Conservation (phyloP, 257 asterid genomes). For the Handroanthus guayacan region DNA sequence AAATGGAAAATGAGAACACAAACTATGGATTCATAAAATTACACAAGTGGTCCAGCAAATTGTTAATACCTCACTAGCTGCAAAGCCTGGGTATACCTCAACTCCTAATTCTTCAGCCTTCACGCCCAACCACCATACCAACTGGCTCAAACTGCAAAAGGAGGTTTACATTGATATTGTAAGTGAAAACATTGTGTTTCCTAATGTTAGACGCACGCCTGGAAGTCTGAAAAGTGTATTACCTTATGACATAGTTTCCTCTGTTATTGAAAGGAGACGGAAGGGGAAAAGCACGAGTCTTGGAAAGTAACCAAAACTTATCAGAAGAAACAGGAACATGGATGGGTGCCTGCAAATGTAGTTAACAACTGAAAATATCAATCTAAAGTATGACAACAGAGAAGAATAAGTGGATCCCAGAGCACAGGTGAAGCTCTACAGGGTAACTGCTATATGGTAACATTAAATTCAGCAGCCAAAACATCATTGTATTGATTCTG, state of each 20-base stretch:
- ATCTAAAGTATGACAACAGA: constrained; percentile 15
- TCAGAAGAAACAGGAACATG: constrained; percentile 91
- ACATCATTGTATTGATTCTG: constrained; percentile 21
- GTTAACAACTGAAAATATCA: constrained; percentile 8
- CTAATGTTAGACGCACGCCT: neutral
- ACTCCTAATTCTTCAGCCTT: constrained; percentile 99
- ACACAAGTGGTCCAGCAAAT: neutral
- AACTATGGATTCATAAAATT: constrained; percentile 20
- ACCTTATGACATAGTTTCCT: constrained; percentile 97
- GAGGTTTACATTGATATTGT: constrained; percentile 39
- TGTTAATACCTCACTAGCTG: constrained; percentile 90
- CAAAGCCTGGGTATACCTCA: constrained; percentile 98
- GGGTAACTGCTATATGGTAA: constrained; percentile 1
- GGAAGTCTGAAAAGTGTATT: constrained; percentile 21
- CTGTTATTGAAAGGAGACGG: constrained; percentile 88
- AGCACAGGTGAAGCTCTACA: constrained; percentile 18
- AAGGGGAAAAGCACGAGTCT: constrained; percentile 68
- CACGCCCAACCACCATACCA: constrained; percentile 90
- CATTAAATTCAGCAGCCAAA: constrained; percentile 5
- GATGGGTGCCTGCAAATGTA: constrained; percentile 79
- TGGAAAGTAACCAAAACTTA: constrained; percentile 84
- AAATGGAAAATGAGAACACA: constrained; percentile 34
- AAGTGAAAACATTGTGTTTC: constrained; percentile 21
- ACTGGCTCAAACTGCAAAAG: constrained; percentile 84
- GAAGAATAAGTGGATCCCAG: constrained; percentile 16